Base-by-base conservation (phyloP, 352 stramenopile genomes). In the Phytophthora citricola region DNA sequence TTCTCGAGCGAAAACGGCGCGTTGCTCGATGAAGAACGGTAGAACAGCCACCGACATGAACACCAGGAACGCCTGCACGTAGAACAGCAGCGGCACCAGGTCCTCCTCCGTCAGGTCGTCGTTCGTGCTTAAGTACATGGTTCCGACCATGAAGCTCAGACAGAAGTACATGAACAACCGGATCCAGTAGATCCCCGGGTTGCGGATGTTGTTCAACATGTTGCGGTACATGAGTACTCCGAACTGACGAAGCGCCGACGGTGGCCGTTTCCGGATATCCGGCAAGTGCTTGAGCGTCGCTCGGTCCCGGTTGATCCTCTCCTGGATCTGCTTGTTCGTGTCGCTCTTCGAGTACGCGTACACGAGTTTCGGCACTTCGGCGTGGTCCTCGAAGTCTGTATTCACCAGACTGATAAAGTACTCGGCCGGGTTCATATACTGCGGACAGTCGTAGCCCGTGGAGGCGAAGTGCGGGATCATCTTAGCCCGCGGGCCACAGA, bases 1-100 rank as follows among this genome's bases (percentile, higher is more conserved):
- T 56, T 93, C 69, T 20, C 17, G 17, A 20, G 17, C 17, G 17
- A 20, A 20, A 20, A 20, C 17, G 17, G 17, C 17, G 17, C 91
- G 88, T 43, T 93, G 82, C 40, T 95, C 79, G 41, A 97, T 89
- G 41, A 94, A 89, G 70, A 95, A 95, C 2, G 91, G 90, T 12
- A 97, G 67, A 3, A 92, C 85, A 3, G 90, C 89, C 36, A 97
- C 81, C 50, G 78, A 91, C 91, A 97, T 97, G 69, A 95, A 96
- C 38, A 94, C 83, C 38, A 96, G 78, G 63, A 97, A 97, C 7
- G 89, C 86, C 22, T 91, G 81, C 29, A 93, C 77, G 78, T 92
- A 97, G 63, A 95, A 97, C 6, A 97, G 53, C 50, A 96, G 24
- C 31, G 77, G 69, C 2, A 85, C 56, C 17, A 78, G 47, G 39